These are phyloP conservation scores for Trametes coccinea DNA, from an alignment of 768 basidiomycete genomes.

Conservation along the genomic window DNA sequence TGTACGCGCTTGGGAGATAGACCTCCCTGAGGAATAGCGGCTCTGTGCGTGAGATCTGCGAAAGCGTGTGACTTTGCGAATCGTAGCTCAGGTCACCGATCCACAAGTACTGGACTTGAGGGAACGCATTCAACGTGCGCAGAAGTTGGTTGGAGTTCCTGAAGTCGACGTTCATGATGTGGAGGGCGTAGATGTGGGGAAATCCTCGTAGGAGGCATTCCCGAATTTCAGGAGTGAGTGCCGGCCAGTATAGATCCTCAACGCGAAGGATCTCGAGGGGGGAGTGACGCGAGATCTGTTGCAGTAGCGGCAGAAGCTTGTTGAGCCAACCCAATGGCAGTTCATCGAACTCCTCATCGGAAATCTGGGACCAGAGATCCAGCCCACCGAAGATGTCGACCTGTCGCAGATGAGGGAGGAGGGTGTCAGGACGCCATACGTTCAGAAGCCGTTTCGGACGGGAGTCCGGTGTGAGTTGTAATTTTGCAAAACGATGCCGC, in stretches of 20 bases:
- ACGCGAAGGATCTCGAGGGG: background rate
- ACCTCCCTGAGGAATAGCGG: slow-evolving; percentile 10
- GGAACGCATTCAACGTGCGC: slow-evolving; percentile 14
- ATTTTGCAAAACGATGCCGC: background rate
- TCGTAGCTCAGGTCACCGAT: slow-evolving; percentile 1
- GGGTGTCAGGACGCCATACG: background rate
- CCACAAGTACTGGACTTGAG: slow-evolving; percentile 5
- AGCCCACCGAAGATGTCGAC: background rate
- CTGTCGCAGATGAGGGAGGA: slow-evolving; percentile 2
- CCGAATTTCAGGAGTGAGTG: background rate
- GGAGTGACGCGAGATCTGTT: background rate
- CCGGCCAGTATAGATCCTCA: slow-evolving; percentile 8
- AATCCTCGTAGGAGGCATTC: slow-evolving; percentile 2
- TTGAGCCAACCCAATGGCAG: no score
- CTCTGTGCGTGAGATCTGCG: background rate
- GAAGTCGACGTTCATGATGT: background rate
- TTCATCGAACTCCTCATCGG: background rate
- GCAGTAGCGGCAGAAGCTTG: background rate
- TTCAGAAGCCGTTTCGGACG: background rate
- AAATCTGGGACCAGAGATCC: background rate
- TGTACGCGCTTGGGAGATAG: background rate
- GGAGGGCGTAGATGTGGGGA: background rate
- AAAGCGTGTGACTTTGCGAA: background rate
- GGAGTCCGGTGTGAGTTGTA: background rate
- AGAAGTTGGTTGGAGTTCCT: slow-evolving; percentile 16